phyloP scores from a whole-genome alignment of 2,329 filamentous ascomycete species.

The Penicillium decumbens region DNA sequence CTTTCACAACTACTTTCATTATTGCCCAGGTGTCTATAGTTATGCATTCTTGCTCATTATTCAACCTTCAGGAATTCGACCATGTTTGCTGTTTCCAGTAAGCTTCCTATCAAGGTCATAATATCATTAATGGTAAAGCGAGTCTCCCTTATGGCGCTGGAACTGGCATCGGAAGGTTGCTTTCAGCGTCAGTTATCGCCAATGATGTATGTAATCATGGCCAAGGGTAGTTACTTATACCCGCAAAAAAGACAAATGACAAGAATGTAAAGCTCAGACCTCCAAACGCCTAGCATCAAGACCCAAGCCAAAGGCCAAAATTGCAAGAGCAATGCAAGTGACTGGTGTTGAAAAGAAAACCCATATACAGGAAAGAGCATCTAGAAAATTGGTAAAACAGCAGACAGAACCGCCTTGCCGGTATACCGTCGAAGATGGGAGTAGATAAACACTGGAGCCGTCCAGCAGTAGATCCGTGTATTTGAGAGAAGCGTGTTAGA shows the following conservation, averaged over 20 bases:
- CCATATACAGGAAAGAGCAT: constrained; percentile 1
- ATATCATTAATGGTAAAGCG: background rate
- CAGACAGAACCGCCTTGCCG: background rate
- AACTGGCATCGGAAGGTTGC: no score
- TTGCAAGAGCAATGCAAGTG: background rate
- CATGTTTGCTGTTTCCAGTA: background rate
- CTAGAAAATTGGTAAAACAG: background rate
- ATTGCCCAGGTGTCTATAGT: background rate
- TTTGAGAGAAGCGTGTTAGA: background rate
- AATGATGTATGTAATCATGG: background rate
- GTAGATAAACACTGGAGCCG: background rate
- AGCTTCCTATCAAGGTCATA: background rate
- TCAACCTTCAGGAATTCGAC: background rate
- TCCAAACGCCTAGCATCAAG: constrained; percentile 3
- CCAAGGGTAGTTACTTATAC: background rate
- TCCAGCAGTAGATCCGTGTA: background rate
- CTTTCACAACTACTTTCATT: background rate
- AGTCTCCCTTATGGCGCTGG: no score
- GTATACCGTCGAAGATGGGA: background rate
- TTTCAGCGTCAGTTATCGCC: no score
- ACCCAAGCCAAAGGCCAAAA: background rate
- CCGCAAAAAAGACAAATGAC: background rate
- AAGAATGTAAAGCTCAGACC: background rate
- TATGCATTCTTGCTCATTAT: background rate
- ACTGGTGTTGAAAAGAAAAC: background rate